phyloP scores from a whole-genome alignment of 1,139 yeast genomes.

The Debaryomycetaceae sp. region DNA sequence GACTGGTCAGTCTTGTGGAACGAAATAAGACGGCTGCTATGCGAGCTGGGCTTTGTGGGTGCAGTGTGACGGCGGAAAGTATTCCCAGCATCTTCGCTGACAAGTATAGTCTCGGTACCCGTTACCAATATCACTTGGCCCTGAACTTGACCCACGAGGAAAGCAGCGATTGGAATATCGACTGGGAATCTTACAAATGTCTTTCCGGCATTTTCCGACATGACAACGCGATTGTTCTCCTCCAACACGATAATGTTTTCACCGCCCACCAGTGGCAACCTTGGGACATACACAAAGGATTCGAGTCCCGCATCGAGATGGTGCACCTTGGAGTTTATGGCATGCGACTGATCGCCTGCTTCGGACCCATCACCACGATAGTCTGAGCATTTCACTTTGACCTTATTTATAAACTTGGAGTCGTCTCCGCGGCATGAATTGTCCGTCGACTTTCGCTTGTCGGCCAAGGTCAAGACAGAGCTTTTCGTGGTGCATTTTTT shows the following conservation, averaged over 20 bases:
- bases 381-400: slow-evolving; percentile 13
- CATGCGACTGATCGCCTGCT: slow-evolving; percentile 12
- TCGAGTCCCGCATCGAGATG: slow-evolving; percentile 34
- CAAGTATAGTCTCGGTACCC: slow-evolving; percentile 34
- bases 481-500: slow-evolving; percentile 14
- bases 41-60: slow-evolving; percentile 31
- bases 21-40: slow-evolving; percentile 28
- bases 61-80: slow-evolving; percentile 33
- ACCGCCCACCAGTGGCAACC: slow-evolving; percentile 31
- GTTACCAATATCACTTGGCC: slow-evolving; percentile 58
- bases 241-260: slow-evolving; percentile 70
- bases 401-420: slow-evolving; percentile 11
- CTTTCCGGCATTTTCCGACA: slow-evolving; percentile 75
- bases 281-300: slow-evolving; percentile 48
- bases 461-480: slow-evolving; percentile 17
- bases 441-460: slow-evolving; percentile 10
- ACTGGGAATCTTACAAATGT: slow-evolving; percentile 40
- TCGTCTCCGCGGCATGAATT: background rate
- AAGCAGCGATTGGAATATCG: slow-evolving; percentile 39
- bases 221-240: slow-evolving; percentile 35
- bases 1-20: slow-evolving; percentile 48
- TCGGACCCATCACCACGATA: slow-evolving; percentile 21
- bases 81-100: slow-evolving; percentile 61
- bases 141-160: slow-evolving; percentile 52
- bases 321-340: slow-evolving; percentile 11